phyloP scores from a whole-genome alignment of 345 rosid species.

The Citrus sp. region DNA sequence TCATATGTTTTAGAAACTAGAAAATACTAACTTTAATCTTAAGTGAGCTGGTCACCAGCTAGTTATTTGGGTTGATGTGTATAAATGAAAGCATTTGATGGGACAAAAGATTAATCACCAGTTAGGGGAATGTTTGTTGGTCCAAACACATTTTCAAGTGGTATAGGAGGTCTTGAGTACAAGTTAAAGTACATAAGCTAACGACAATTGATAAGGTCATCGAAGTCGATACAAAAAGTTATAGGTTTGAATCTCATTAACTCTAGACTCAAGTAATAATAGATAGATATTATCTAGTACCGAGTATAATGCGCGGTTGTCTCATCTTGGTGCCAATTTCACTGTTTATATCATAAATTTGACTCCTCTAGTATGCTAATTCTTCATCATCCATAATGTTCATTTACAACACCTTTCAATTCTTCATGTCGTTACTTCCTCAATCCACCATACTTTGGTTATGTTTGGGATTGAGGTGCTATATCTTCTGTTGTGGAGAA shows the following conservation, averaged over 20 bases:
- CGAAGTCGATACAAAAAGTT: too few relatives aligned
- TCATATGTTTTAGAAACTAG: too few relatives aligned
- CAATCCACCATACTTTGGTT: not conserved
- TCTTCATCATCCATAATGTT: not conserved
- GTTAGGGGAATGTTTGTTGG: not conserved
- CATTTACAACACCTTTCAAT: not conserved
- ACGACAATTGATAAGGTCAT: too few relatives aligned
- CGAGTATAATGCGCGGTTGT: not conserved
- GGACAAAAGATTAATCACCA: not conserved
- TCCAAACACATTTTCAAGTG: not conserved
- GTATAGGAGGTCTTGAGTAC: not conserved
- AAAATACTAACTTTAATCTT: too few relatives aligned
- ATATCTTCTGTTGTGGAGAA: too few relatives aligned
- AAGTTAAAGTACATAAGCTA: too few relatives aligned
- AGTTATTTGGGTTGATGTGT: not conserved
- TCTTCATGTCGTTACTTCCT: not conserved
- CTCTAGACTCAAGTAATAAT: too few relatives aligned
- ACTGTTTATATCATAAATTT: not conserved
- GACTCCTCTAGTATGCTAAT: not conserved
- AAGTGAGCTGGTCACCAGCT: too few relatives aligned
- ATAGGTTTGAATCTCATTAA: too few relatives aligned
- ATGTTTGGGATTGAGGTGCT: too few relatives aligned
- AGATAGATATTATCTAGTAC: too few relatives aligned
- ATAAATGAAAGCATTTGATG: too few relatives aligned
- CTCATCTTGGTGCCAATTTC: not conserved